Percentiles rank a stretch among this genome's conserved stretches.
Conservation (phyloP, 768 basidiomycete species). For the Lactarius tabidus region DNA sequence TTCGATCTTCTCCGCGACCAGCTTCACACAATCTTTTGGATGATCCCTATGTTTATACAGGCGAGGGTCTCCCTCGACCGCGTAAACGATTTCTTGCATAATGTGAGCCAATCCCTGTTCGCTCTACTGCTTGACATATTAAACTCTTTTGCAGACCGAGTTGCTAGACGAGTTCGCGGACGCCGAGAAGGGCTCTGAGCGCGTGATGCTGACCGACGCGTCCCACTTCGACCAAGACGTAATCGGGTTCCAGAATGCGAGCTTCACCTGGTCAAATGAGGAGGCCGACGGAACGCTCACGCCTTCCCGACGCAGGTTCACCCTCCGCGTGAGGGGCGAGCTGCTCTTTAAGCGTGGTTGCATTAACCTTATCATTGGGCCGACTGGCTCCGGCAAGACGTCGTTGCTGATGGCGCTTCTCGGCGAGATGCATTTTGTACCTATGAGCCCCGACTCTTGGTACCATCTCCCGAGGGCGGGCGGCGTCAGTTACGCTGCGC, state of each 20-base stretch:
- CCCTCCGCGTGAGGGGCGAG: conserved; percentile 49
- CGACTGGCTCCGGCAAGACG: conserved; percentile 58
- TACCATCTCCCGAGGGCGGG: conserved; percentile 63
- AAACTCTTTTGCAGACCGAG: conserved; percentile 29
- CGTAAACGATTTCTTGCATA: conserved; percentile 37
- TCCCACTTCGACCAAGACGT: conserved; percentile 21
- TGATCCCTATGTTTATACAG: conserved; percentile 28
- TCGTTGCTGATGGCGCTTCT: conserved; percentile 62
- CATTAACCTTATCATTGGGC: conserved; percentile 58
- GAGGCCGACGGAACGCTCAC: conserved; percentile 35
- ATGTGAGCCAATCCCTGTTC: conserved; percentile 24
- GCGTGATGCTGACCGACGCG: conserved; percentile 22
- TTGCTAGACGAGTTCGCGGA: conserved; percentile 32
- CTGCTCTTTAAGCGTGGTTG: conserved; percentile 49
- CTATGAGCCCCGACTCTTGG: conserved; percentile 51
- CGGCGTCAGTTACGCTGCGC: conserved; percentile 76
- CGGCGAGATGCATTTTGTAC: conserved; percentile 65
- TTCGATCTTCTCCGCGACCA: conserved; percentile 41
- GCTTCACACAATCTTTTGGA: conserved; percentile 28
- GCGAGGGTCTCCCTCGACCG: conserved; percentile 40
- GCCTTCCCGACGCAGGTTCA: conserved; percentile 45
- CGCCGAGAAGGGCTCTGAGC: conserved; percentile 14
- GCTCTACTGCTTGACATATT: background rate
- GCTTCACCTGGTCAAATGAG: conserved; percentile 50
- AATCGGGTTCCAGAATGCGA: conserved; percentile 54